Percentiles rank a stretch among this genome's conserved stretches.
Evolutionary conservation across 768 basidiomycete genomes (phyloP).

Genomic region (Cystofilobasidium macerans): DNA sequence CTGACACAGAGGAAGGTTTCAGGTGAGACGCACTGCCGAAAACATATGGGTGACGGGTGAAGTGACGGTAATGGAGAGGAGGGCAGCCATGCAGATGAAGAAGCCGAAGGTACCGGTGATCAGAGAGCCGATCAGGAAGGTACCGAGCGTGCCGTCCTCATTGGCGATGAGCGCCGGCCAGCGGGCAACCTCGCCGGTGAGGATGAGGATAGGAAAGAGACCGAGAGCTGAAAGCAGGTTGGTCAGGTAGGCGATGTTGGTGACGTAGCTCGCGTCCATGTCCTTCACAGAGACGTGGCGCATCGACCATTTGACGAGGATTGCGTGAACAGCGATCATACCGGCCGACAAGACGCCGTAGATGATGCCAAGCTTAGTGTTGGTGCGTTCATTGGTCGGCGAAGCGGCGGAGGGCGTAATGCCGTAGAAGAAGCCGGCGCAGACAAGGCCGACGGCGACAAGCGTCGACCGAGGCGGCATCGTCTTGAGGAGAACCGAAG

Average conservation of each 20-base stretch:
- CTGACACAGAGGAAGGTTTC: not conserved
- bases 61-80: slow-evolving; percentile 91
- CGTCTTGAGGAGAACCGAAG: slow-evolving; percentile 14
- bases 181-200: slow-evolving; percentile 18
- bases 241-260: slow-evolving; percentile 68
- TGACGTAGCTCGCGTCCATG: slow-evolving; percentile 47
- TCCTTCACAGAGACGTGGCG: slow-evolving; percentile 46
- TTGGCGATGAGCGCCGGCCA: slow-evolving; percentile 18
- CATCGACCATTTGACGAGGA: slow-evolving; percentile 60
- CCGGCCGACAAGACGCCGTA: slow-evolving; percentile 63
- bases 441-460: slow-evolving; percentile 16
- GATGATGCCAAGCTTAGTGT: slow-evolving; percentile 43
- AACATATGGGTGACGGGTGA: slow-evolving; percentile 97
- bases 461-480: slow-evolving; percentile 14
- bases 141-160: slow-evolving; percentile 6
- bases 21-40: slow-evolving; percentile 50
- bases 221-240: slow-evolving; percentile 58
- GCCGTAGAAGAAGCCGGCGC: slow-evolving; percentile 25
- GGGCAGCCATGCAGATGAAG: slow-evolving; percentile 84
- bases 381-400: slow-evolving; percentile 28
- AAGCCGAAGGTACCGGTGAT: slow-evolving; percentile 64
- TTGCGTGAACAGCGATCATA: slow-evolving; percentile 64
- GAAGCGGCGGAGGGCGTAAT: slow-evolving; percentile 26
- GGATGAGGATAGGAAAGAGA: slow-evolving; percentile 35
- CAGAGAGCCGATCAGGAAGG: slow-evolving; percentile 23